Conservation (phyloP, 1,284 basidiomycete genomes). For the Amylostereum areolatum region DNA sequence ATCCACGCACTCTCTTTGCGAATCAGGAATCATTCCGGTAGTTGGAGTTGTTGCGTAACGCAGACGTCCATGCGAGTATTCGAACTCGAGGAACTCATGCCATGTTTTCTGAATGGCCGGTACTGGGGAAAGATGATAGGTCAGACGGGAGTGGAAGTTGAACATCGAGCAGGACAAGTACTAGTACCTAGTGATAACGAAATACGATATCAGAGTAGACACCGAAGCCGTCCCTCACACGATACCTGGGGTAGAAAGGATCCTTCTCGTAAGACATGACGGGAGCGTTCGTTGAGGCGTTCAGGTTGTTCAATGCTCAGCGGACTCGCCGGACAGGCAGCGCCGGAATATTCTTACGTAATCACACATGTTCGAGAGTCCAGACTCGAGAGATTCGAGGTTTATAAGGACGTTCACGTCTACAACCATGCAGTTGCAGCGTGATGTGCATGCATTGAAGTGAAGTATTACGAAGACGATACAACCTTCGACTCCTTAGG, state of each 20-base stretch:
- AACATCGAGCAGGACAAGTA: constrained; percentile 32
- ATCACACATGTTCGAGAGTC: neutral
- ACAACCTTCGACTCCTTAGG: neutral
- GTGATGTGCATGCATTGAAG: neutral
- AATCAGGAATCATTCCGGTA: constrained; percentile 97
- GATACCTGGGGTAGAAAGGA: constrained; percentile 80
- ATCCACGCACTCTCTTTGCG: constrained; percentile 89
- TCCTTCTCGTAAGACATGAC: constrained; percentile 55
- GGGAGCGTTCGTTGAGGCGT: neutral
- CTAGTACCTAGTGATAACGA: constrained; percentile 65
- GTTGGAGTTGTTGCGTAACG: constrained; percentile 99
- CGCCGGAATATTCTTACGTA: constrained; percentile 1
- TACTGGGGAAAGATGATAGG: constrained; percentile 40
- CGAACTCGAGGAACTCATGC: constrained; percentile 98
- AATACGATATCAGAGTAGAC: too few relatives aligned
- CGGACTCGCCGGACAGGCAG: neutral
- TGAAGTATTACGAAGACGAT: neutral
- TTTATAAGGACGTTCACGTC: neutral
- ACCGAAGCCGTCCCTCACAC: neutral
- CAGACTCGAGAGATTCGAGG: neutral
- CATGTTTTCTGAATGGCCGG: constrained; percentile 92
- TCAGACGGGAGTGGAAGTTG: constrained; percentile 2
- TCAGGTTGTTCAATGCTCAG: neutral
- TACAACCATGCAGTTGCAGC: neutral
- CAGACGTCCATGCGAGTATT: constrained; percentile 93